phyloP scores from a whole-genome alignment of 2,329 filamentous ascomycete genomes.

The Hymenoscyphus repandus region DNA sequence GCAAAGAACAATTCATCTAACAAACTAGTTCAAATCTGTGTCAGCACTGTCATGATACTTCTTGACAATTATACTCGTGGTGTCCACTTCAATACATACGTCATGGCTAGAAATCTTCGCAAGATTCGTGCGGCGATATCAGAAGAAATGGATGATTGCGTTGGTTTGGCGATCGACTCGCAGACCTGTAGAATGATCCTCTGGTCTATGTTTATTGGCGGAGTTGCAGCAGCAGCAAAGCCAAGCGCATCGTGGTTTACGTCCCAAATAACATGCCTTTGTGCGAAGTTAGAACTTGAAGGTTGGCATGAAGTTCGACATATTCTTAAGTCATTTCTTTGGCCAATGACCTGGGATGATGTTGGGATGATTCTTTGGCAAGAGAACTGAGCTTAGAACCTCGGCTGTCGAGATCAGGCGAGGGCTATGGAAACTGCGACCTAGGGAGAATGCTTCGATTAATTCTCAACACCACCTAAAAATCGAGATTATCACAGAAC shows the following conservation, averaged over 20 bases:
- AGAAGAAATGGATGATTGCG: slow-evolving; percentile 5
- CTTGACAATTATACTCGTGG: slow-evolving; percentile 14
- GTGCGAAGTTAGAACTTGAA: slow-evolving; percentile 5
- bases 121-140: slow-evolving; percentile 11
- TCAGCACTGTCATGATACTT: slow-evolving; percentile 12
- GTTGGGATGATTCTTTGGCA: neutral
- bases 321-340: neutral
- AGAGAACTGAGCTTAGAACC: neutral
- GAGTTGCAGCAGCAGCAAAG: slow-evolving; percentile 5
- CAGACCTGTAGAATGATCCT: slow-evolving; percentile 9
- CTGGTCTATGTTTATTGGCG: slow-evolving; percentile 14
- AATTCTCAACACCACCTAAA: no score
- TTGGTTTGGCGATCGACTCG: slow-evolving; percentile 1
- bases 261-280: slow-evolving; percentile 5
- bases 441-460: neutral
- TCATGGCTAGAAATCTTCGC: slow-evolving; percentile 9
- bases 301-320: neutral
- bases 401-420: neutral
- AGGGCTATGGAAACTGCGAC: neutral
- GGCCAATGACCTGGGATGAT: neutral
- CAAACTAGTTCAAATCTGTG: slow-evolving; percentile 12
- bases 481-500: no score
- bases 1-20: slow-evolving; percentile 6
- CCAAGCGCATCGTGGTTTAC: slow-evolving; percentile 12
- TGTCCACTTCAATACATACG: slow-evolving; percentile 9